These are phyloP conservation scores for Neurospora sp. DNA, from an alignment of 2,329 filamentous ascomycete species.

Conservation along the genomic window DNA sequence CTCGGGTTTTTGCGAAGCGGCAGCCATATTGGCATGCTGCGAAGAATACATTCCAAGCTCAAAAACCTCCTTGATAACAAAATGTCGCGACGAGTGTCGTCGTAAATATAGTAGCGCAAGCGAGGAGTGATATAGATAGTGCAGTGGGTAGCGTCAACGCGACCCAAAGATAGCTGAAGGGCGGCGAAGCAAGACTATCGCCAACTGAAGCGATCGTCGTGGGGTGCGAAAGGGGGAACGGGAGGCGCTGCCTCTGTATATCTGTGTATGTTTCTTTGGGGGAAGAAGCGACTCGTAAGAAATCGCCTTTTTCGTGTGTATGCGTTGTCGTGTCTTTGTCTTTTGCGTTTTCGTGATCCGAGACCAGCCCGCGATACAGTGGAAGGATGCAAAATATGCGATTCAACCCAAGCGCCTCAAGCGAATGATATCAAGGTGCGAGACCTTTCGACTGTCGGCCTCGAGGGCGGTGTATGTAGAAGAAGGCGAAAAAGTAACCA, in stretches of 20 bases:
- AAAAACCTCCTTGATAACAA: neutral
- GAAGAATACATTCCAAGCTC: constrained; percentile 54
- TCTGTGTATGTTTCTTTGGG: neutral
- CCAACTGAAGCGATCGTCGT: constrained; percentile 7
- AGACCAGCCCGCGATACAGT: constrained; percentile 24
- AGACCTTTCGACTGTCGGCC: neutral
- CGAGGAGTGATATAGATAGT: neutral
- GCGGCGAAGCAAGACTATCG: neutral
- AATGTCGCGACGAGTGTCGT: neutral
- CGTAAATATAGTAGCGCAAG: neutral
- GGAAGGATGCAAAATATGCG: constrained; percentile 12
- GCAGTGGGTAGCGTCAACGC: neutral
- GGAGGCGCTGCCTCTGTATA: constrained; percentile 18
- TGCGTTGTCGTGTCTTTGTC: constrained; percentile 8
- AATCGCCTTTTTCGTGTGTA: constrained; percentile 1
- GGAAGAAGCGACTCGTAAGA: constrained; percentile 1
- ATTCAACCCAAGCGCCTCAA: constrained; percentile 20
- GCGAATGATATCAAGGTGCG: constrained; percentile 15
- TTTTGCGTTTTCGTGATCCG: constrained; percentile 14
- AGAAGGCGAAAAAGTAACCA: neutral
- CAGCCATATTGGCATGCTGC: constrained; percentile 78
- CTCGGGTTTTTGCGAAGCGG: constrained; percentile 89
- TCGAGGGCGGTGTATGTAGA: neutral
- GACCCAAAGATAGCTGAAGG: neutral
- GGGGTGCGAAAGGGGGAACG: neutral